A percentile compares a stretch with the other conserved stretches of the same genome.
Evolutionary conservation across 495 filamentous ascomycete genomes (phyloP).

Genomic region (Talaromyces wortmannii): DNA sequence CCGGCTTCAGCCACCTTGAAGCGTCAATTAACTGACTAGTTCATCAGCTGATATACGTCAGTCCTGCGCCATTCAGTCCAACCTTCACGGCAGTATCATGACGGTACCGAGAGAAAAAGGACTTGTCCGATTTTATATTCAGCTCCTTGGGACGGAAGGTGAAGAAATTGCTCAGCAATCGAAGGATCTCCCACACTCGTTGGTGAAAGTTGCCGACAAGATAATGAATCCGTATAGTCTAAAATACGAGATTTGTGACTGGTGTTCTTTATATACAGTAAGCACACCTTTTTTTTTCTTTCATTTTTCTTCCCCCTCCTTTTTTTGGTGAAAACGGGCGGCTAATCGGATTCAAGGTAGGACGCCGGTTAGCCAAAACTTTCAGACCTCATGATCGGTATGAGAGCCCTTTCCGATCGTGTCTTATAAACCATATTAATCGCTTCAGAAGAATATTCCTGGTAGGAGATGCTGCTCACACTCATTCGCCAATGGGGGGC

Average conservation of each 20-base stretch:
- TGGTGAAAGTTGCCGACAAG: constrained; percentile 9
- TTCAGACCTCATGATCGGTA: constrained; percentile 41
- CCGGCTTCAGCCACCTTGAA: no score
- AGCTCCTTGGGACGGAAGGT: constrained; percentile 38
- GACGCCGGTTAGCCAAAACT: constrained; percentile 65
- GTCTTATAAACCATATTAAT: background rate
- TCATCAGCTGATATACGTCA: constrained; percentile 51
- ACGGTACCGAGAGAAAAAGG: constrained; percentile 61
- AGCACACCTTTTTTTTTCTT: background rate
- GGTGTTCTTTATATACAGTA: constrained; percentile 18
- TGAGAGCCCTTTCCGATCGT: background rate
- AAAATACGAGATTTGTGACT: constrained; percentile 17
- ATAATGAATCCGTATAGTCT: constrained; percentile 16
- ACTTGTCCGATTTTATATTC: constrained; percentile 61
- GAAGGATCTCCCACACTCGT: background rate
- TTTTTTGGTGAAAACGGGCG: background rate
- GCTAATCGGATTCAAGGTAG: constrained; percentile 30
- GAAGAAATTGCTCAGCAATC: background rate
- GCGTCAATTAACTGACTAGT: background rate
- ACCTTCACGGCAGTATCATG: constrained; percentile 50
- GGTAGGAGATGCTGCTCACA: constrained; percentile 42
- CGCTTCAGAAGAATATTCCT: constrained; percentile 44
- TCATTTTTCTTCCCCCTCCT: background rate
- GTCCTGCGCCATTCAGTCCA: constrained; percentile 54
- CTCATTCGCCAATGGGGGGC: constrained; percentile 60